phyloP scores from a whole-genome alignment of 129 eudicot genomes.

The Kitagawia praeruptora region DNA sequence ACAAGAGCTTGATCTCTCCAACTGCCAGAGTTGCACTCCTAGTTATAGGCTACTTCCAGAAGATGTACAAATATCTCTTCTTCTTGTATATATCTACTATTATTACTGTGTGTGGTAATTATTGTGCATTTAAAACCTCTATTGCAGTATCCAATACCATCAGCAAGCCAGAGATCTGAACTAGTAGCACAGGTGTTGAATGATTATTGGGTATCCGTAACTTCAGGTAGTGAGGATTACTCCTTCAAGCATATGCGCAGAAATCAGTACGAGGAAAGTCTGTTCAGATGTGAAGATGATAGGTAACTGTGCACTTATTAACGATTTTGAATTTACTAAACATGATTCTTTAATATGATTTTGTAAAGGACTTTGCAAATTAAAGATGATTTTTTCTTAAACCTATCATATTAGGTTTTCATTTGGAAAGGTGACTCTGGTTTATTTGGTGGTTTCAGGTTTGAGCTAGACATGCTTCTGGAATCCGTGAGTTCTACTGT shows the following conservation, averaged over 20 bases:
- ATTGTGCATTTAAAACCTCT: slow-evolving; percentile 4
- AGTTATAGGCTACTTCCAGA: slow-evolving; percentile 97
- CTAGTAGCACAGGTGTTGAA: slow-evolving; percentile 87
- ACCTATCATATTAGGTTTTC: neutral
- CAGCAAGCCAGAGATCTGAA: slow-evolving; percentile 89
- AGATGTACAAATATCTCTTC: slow-evolving; percentile 41
- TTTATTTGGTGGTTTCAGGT: slow-evolving; percentile 34
- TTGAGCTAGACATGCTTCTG: slow-evolving; percentile 95
- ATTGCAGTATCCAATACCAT: slow-evolving; percentile 77
- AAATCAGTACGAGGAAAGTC: slow-evolving; percentile 97
- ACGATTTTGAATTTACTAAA: neutral
- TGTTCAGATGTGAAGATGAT: slow-evolving; percentile 97
- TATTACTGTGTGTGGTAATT: slow-evolving; percentile 1
- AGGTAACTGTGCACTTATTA: slow-evolving; percentile 34
- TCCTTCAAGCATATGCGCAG: slow-evolving; percentile 99
- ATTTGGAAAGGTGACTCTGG: neutral
- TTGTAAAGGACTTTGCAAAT: neutral
- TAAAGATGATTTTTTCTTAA: neutral
- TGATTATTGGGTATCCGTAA: slow-evolving; percentile 96
- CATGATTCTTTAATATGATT: neutral
- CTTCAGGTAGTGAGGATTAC: slow-evolving; percentile 99
- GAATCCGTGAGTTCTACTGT: slow-evolving; percentile 86
- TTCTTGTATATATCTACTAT: neutral
- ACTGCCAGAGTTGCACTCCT: slow-evolving; percentile 90
- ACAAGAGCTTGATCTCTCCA: slow-evolving; percentile 92